A percentile compares a stretch with the other conserved stretches of the same genome.
Evolutionary conservation across 306 rosid genomes (phyloP).

Genomic region (Luffa acutangula): DNA sequence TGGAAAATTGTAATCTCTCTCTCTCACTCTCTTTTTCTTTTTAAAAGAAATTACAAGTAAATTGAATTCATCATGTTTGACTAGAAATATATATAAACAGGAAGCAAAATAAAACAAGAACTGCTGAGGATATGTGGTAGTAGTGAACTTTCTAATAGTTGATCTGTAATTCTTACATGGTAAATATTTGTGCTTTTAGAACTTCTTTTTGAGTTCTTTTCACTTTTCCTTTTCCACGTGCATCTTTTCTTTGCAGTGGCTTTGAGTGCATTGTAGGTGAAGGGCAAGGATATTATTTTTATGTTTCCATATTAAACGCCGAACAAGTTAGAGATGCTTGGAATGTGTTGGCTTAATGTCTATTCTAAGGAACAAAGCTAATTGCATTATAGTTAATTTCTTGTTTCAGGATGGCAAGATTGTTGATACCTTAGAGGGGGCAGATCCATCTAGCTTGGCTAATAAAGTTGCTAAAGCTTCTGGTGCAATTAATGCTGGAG

Average conservation of each 20-base stretch:
- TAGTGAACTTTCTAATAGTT: background rate
- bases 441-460: conserved; percentile 97
- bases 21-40: no score
- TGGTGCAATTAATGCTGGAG: conserved; percentile 54
- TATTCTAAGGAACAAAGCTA: background rate
- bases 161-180: background rate
- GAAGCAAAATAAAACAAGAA: background rate
- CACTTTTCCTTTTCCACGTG: background rate
- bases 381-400: conserved; percentile 2
- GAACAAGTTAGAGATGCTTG: background rate
- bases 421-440: conserved; percentile 82
- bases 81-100: background rate
- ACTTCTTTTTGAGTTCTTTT: background rate
- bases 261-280: background rate
- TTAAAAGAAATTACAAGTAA: background rate
- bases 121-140: background rate
- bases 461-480: conserved; percentile 83
- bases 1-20: background rate
- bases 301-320: background rate
- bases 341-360: background rate
- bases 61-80: background rate
- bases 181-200: background rate
- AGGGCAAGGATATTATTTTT: background rate
- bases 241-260: background rate
- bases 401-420: conserved; percentile 68